A percentile compares a stretch with the other conserved stretches of the same genome.
Conservation (phyloP, 352 stramenopile species). For the Phytophthora nicotianae region DNA sequence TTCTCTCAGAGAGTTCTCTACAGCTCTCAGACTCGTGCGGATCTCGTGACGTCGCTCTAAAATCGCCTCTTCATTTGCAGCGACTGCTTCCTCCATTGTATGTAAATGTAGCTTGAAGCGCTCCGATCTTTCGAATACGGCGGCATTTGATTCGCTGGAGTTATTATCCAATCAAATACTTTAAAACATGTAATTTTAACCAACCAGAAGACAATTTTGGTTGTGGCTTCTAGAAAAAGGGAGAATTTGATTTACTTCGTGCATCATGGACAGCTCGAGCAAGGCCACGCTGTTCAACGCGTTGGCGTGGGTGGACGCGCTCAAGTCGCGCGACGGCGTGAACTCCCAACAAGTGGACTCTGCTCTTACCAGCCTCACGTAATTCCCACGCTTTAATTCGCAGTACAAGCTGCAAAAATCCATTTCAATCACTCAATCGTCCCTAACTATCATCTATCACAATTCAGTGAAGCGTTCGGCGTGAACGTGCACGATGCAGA, state of each 20-base stretch:
- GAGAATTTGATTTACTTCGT: slow-evolving; percentile 21
- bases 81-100: slow-evolving; percentile 14
- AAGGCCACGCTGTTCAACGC: slow-evolving; percentile 77
- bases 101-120: slow-evolving; percentile 30
- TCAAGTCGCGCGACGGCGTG: slow-evolving; percentile 61
- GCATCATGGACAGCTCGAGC: slow-evolving; percentile 40
- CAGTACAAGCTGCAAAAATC: slow-evolving; percentile 35
- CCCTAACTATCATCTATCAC: not conserved
- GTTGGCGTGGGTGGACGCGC: slow-evolving; percentile 68
- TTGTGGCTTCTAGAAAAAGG: slow-evolving; percentile 16
- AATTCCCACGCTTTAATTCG: slow-evolving; percentile 13
- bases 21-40: slow-evolving; percentile 39
- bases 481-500: slow-evolving; percentile 61
- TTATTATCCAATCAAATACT: slow-evolving; percentile 1
- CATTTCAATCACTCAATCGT: not conserved
- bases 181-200: not conserved
- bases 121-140: slow-evolving; percentile 13
- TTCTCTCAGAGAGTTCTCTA: slow-evolving; percentile 51
- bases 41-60: slow-evolving; percentile 46
- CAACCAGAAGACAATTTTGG: slow-evolving; percentile 14
- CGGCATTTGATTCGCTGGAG: slow-evolving; percentile 8
- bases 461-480: slow-evolving; percentile 71
- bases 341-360: slow-evolving; percentile 71
- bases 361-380: slow-evolving; percentile 64
- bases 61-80: slow-evolving; percentile 39